Base-by-base conservation (phyloP, 2,329 filamentous ascomycete species). In the Monilinia fructigena region DNA sequence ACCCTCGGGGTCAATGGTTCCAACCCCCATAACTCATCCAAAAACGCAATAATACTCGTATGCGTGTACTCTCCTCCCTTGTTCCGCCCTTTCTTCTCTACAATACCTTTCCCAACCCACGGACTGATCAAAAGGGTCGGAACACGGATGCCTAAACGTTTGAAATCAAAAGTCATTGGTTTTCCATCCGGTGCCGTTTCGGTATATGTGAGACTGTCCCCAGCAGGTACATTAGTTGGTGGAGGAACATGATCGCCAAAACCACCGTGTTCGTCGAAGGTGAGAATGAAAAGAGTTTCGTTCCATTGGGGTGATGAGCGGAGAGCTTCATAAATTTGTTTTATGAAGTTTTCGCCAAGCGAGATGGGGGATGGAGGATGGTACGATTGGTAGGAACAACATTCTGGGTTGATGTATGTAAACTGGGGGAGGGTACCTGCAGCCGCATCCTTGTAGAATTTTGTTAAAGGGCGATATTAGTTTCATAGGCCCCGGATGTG, bases 321-420 rank as follows among this genome's bases (percentile, higher is more conserved):
- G 0, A 82, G 66, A 5, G 80, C 77, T 65, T 82, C 79, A 63
- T 82, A 82, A 52, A 82, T 78, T 20, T 77, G 72, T 70, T 81
- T 81, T 70, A 82, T 77, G 66, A 81, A 80, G 28, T 72, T 74
- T 68, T 82, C 80, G 45, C 80, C 80, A 47, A 78, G 74, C 6
- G 77, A 79, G 61, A 82, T 80, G 0, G 79, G 79, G 3, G 78
- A 79, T 0, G 78, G 76, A 0, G 80, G 80, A 66, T 82, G 80
- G 75, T 80, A 80, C 18, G 80, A 81, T 67, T 77, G 84, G 69
- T 81, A 80, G 20, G 76, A 77, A 70, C 83, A 82, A 76, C 83
- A 82, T 68, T 80, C 79, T 4, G 81, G 80, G 70, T 81, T 85
- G 74, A 82, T 77, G 72, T 82, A 83, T 69, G 78, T 80, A 65